These are phyloP conservation scores for Globisporangium cederbergense DNA, from an alignment of 352 stramenopile species.

Conservation along the genomic window DNA sequence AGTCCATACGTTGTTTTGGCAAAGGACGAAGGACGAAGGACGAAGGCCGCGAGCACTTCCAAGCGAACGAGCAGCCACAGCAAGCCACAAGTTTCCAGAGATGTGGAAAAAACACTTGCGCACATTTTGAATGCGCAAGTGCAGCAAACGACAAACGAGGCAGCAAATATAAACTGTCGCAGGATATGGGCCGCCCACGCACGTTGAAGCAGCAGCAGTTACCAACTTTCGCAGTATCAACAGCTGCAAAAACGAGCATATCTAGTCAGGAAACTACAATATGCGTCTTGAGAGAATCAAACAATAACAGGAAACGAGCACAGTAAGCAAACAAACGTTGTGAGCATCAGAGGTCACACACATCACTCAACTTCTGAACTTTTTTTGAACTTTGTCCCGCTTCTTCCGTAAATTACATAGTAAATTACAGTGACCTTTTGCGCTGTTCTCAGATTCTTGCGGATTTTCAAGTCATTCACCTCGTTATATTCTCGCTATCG, in stretches of 20 bases:
- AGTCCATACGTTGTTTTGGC: too few species aligned
- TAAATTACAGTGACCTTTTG: background rate
- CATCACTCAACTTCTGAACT: conserved; percentile 3
- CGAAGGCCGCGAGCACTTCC: too few species aligned
- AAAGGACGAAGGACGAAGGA: too few species aligned
- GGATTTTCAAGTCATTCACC: background rate
- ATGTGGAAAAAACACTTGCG: background rate
- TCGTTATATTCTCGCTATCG: background rate
- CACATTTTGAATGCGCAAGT: background rate
- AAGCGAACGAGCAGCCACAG: background rate
- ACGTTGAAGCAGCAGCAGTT: background rate
- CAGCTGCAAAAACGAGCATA: too few species aligned
- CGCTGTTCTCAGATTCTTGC: conserved; percentile 3
- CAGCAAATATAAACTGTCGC: background rate
- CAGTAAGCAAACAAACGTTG: background rate
- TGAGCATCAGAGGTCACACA: conserved; percentile 10
- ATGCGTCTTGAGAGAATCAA: too few species aligned
- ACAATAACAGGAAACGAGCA: too few species aligned
- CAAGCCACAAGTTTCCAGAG: background rate
- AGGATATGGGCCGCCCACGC: background rate
- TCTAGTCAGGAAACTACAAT: too few species aligned
- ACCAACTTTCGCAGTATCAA: background rate
- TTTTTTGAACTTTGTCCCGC: background rate
- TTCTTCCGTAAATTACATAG: background rate
- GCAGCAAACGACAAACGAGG: background rate